A percentile compares a stretch with the other conserved stretches of the same genome.
Conservation (phyloP, 202 grass and related monocot genomes). For the Cymbopogon flexuosus region DNA sequence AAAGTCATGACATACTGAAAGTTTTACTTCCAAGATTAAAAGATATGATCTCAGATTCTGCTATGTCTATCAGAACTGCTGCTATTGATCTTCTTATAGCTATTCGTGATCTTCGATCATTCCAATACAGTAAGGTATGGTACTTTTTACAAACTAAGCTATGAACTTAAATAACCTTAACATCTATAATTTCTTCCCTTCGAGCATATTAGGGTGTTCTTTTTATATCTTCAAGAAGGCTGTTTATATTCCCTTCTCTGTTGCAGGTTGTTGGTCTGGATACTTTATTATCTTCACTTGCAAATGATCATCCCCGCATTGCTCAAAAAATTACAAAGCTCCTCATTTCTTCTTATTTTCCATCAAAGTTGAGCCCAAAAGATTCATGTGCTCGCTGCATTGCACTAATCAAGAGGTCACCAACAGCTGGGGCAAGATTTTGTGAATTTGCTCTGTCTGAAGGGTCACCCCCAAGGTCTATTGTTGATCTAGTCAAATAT, state of each 20-base stretch:
- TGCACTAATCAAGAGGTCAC: conserved; percentile 72
- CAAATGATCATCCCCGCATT: conserved; percentile 78
- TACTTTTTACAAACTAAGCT: not conserved
- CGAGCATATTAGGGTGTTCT: conserved; percentile 7
- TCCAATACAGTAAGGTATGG: conserved; percentile 82
- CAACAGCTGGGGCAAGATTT: conserved; percentile 76
- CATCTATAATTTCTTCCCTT: conserved; percentile 17
- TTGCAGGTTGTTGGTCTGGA: conserved; percentile 66
- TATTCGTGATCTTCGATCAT: conserved; percentile 67
- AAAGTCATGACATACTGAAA: conserved; percentile 88
- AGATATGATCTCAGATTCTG: conserved; percentile 58
- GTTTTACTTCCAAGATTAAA: conserved; percentile 77
- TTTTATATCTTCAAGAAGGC: not conserved
- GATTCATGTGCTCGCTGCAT: conserved; percentile 72
- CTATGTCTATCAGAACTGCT: conserved; percentile 65
- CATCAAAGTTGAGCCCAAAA: conserved; percentile 61
- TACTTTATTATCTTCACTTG: conserved; percentile 65
- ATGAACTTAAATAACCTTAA: not conserved
- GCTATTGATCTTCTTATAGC: conserved; percentile 78
- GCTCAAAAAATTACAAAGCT: conserved; percentile 91
- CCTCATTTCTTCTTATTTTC: conserved; percentile 85
- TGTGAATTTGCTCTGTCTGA: conserved; percentile 85
- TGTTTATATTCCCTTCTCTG: conserved; percentile 23
- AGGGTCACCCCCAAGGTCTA: conserved; percentile 60
- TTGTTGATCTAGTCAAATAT: conserved; percentile 57